Evolutionary conservation across 257 asterid genomes (phyloP), one percentile per base, ranked within the genome.

Genomic region (Knoxia roxburghii): DNA sequence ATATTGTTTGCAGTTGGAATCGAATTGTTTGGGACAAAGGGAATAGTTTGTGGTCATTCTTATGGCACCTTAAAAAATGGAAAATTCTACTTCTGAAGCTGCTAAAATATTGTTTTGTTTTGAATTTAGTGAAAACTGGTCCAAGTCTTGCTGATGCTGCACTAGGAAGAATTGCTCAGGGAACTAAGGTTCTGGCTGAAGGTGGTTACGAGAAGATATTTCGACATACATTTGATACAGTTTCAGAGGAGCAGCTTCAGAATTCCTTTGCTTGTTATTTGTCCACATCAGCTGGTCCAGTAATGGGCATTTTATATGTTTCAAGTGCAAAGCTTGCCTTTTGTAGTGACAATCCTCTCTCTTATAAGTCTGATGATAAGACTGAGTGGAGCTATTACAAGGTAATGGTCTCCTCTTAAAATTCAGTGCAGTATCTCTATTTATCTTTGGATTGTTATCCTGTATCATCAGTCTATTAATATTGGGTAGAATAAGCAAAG

Each of bases 241-340:
- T 77, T 63, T 89, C 94, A 0, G 95, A 79, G 52, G 97, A 92
- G 77, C 78, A 86, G 73, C 94, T 93, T 59, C 75, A 82, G 57
- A 86, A 85, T 76, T 81, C 86, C 48, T 93, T 78, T 69, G 95
- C 87, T 12, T 93, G 97, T 82, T 93, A 90, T 84, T 79, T 93
- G 72, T 93, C 97, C 59, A 92, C 98, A 56, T 89, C 98, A 57
- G 90, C 91, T 15, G 98, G 98, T 61, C 98, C 98, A 48, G 91
- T 93, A 27, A 85, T 83, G 74, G 99, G 99, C 63, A 71, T 87
- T 68, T 70, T 93, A 23, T 93, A 93, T 61, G 61, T 88, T 52
- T 93, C 99, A 43, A 78, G 90, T 43, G 95, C 81, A 50, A 93
- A 93, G 77, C 74, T 93, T 29, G 99, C 99, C 64, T 93, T 90